Conservation (phyloP, 2,329 filamentous ascomycete species). For the Claviceps sp. region DNA sequence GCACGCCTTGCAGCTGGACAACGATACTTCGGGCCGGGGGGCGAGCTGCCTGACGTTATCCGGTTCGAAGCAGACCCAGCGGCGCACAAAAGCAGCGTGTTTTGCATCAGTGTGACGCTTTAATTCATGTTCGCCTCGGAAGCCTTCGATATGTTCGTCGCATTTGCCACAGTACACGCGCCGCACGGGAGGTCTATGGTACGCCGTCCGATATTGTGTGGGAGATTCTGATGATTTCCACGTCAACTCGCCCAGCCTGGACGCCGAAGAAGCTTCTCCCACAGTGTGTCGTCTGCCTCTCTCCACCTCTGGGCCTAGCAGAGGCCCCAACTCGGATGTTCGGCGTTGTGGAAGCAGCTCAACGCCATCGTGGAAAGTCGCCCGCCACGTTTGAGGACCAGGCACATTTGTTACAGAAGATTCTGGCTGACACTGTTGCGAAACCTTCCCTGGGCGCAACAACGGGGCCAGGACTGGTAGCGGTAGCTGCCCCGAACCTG, state of each 20-base stretch:
- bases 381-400: constrained; percentile 5
- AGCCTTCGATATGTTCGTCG: constrained; percentile 71
- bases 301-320: constrained; percentile 7
- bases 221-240: constrained; percentile 29
- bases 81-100: constrained; percentile 39
- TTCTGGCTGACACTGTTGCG: constrained; percentile 5
- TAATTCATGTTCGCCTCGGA: constrained; percentile 81
- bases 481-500: background rate
- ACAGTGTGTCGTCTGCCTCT: constrained; percentile 29
- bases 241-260: constrained; percentile 23
- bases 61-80: constrained; percentile 44
- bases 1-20: constrained; percentile 43
- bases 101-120: constrained; percentile 52
- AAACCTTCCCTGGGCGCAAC: constrained; percentile 1
- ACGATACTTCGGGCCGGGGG: constrained; percentile 35
- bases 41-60: constrained; percentile 21
- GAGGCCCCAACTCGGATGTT: constrained; percentile 5
- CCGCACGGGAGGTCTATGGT: constrained; percentile 45
- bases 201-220: constrained; percentile 24
- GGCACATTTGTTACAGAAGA: background rate
- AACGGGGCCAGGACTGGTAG: constrained; percentile 1
- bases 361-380: constrained; percentile 8
- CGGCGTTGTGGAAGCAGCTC: constrained; percentile 3
- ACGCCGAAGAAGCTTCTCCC: constrained; percentile 30
- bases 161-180: constrained; percentile 70